phyloP scores from a whole-genome alignment of 352 stramenopile species.

The Globisporangium spiculum region DNA sequence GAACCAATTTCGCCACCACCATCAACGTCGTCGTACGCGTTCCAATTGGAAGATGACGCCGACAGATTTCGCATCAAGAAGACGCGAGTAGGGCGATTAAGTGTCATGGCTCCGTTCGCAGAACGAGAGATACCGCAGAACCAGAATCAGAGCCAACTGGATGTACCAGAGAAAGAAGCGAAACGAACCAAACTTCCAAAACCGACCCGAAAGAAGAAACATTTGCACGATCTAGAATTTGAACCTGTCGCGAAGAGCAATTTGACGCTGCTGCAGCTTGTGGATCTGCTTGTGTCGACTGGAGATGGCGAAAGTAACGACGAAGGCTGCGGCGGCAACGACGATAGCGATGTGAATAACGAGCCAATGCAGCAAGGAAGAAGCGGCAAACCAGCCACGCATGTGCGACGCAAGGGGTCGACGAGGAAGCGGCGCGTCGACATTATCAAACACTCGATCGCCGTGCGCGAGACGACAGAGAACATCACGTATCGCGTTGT shows the following conservation, averaged over 20 bases:
- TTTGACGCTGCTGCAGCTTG: conserved; percentile 13
- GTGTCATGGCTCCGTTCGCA: conserved; percentile 15
- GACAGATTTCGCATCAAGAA: conserved; percentile 18
- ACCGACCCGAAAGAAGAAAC: not conserved
- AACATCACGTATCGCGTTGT: conserved; percentile 8
- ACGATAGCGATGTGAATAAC: not conserved
- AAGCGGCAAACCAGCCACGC: not conserved
- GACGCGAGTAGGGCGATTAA: conserved; percentile 11
- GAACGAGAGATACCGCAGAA: not conserved
- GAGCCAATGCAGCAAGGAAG: not conserved
- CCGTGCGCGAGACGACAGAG: conserved; percentile 5
- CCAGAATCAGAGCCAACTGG: not conserved
- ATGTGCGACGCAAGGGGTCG: not conserved
- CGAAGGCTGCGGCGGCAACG: not conserved
- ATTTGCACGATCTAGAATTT: conserved; percentile 14
- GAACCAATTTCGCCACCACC: not conserved
- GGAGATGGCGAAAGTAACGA: not conserved
- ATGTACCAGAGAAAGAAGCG: not conserved
- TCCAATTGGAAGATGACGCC: not conserved
- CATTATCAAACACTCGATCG: conserved; percentile 13
- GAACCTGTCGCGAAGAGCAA: not conserved
- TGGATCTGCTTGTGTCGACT: conserved; percentile 6
- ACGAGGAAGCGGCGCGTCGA: conserved; percentile 15
- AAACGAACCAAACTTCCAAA: not conserved
- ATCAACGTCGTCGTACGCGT: not conserved